Evolutionary conservation across 2,329 filamentous ascomycete genomes (phyloP).

Genomic region (Clonostachys rosea): DNA sequence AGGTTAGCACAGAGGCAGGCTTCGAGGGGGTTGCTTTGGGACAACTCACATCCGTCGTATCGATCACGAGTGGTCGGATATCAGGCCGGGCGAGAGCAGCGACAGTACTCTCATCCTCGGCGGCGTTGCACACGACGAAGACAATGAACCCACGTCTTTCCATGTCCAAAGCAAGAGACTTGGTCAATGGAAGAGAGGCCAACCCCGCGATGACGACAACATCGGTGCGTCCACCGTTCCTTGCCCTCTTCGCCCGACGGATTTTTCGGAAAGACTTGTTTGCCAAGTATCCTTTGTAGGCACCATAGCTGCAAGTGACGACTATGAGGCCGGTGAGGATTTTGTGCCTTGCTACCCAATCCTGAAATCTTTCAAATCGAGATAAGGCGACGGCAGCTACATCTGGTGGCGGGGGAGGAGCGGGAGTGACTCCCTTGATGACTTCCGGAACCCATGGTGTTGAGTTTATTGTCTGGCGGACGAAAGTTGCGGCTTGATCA

Average conservation of each 20-base stretch:
- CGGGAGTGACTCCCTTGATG: conserved; percentile 42
- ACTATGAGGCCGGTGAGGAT: conserved; percentile 68
- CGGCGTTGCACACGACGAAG: conserved; percentile 80
- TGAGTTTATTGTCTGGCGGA: conserved; percentile 66
- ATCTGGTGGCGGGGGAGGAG: conserved; percentile 35
- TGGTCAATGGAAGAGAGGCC: conserved; percentile 76
- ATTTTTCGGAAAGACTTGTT: conserved; percentile 58
- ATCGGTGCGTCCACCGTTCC: conserved; percentile 81
- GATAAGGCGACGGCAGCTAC: conserved; percentile 24
- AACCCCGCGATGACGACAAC: conserved; percentile 88
- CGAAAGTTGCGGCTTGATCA: conserved; percentile 65
- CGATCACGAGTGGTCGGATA: conserved; percentile 75
- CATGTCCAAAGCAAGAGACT: conserved; percentile 77
- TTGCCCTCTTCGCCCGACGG: conserved; percentile 72
- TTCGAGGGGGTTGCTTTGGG: not conserved
- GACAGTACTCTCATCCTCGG: conserved; percentile 79
- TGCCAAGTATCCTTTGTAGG: conserved; percentile 44
- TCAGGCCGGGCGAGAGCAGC: conserved; percentile 74
- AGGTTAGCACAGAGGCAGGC: not conserved
- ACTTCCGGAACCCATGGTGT: conserved; percentile 70
- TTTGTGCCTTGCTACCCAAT: conserved; percentile 71
- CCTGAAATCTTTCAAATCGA: conserved; percentile 50
- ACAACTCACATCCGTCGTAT: conserved; percentile 69
- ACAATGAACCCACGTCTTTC: conserved; percentile 91
- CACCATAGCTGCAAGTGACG: conserved; percentile 63